Evolutionary conservation across 1,139 yeast genomes (phyloP), one percentile per base, ranked within the genome.

Genomic region (Spencermartinsiella ligniputridi): DNA sequence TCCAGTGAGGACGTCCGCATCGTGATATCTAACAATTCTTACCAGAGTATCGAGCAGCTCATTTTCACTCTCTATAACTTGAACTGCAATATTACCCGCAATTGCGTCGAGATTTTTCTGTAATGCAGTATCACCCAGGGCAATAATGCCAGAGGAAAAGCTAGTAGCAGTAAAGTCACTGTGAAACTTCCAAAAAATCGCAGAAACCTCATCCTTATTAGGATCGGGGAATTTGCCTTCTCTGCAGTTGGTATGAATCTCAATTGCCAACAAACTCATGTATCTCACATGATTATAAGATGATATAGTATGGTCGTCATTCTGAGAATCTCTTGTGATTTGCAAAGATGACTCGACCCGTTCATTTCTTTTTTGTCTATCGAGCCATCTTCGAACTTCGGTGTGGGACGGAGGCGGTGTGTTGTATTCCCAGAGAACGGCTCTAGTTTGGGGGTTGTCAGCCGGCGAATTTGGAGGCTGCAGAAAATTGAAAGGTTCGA

Each of bases 1-100:
- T 0, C 97, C 97, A 0, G 88, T 74, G 5, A 94, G 60, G 33
- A 92, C 78, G 61, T 92, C 98, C 0, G 98, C 97, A 58, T 92
- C 97, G 44, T 79, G 72, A 2, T 68, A 54, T 21, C 79, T 73
- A 0, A 87, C 80, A n/a, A 83, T 50, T 1, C 72, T 69, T 0
- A 81, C 64, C 5, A 90, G 66, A 6, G 72, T 71, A 5, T 72
- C 67, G 2, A 89, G 59, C 76, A 85, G 70, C 3, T 71, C 77
- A 2, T 64, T 50, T 56, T 90, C 97, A 15, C 67, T 62, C 1
- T 66, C 67, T 47, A 76, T 78, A 1, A 52, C 47, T 27, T 51
- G 52, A 4, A 51, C 44, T n/a, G 39, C 39, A 18, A 38, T 38
- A 2, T 41, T 24, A 34, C 46, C 39, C 8, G 35, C 16, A n/a